Evolutionary conservation across 805 yeast species (phyloP), one percentile per base, ranked within the genome.

Genomic region (Wickerhamomyces chaumierensis): DNA sequence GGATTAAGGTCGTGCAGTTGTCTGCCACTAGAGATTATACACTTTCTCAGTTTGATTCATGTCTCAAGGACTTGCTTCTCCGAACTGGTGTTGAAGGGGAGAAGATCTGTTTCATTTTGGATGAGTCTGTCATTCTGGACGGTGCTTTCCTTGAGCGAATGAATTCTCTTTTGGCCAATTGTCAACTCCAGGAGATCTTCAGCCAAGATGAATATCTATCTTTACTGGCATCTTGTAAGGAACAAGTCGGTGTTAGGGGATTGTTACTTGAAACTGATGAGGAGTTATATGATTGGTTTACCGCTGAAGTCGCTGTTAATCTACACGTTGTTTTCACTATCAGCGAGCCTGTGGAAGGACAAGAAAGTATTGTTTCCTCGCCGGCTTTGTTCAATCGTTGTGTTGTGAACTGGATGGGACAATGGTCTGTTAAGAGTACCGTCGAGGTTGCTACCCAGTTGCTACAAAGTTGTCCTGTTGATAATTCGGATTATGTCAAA

Each of bases 351-450:
- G 7, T 14, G 5, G 4, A 5, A 4, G 18, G 12, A 15, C 58
- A 65, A 14, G 44, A 49, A 2, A 46, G 55, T 16, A 65, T 78
- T 13, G 66, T 80, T 2, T 65, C 86, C 0, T 88, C 96, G 0
- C 95, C 96, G 0, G 96, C 96, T 0, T 61, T 88, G 27, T 79
- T 85, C 58, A 88, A 88, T 51, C 65, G 97, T 51, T 88, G 96
- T 63, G 94, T 85, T 2, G 58, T 90, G 31, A 75, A 80, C 51
- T 84, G 90, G 87, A 76, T 86, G 80, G 95, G 95, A 4, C 75
- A 75, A 39, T 88, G 96, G 96, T 65, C 79, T 0, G 42, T 47
- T 3, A 42, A 50, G 0, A 61, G 86, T 0, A 55, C 79, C 36
- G 38, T 44, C 6, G 73, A 74, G 36, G 73, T 86, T 27, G 73